These are phyloP conservation scores for Lycium barbarum DNA, from an alignment of 257 asterid genomes.

Conservation along the genomic window DNA sequence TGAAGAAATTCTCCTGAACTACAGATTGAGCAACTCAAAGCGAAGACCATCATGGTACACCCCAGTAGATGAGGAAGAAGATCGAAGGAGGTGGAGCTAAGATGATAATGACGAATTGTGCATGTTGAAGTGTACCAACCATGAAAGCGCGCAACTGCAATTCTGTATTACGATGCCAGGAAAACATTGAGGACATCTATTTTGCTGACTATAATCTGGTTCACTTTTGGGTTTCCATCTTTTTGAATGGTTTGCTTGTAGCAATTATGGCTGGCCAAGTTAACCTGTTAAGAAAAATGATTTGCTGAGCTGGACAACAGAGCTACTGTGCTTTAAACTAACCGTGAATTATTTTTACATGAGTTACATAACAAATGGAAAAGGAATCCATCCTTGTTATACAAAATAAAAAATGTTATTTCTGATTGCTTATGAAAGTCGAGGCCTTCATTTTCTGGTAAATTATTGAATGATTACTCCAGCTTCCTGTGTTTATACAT, in stretches of 20 bases:
- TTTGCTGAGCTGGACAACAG: not conserved
- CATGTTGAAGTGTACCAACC: conserved; percentile 18
- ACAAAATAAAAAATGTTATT: not conserved
- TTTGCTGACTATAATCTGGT: conserved; percentile 20
- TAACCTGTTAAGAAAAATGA: conserved; percentile 13
- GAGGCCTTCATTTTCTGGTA: not conserved
- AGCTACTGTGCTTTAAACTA: not conserved
- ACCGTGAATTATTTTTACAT: not conserved
- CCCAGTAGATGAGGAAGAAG: conserved; percentile 95
- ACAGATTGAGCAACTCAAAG: conserved; percentile 90
- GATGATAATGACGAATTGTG: conserved; percentile 3
- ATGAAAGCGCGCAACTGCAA: not conserved
- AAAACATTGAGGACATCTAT: not conserved
- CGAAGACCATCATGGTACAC: conserved; percentile 84
- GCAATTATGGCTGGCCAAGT: not conserved
- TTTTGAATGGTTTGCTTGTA: conserved; percentile 20
- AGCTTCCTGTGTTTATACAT: not conserved
- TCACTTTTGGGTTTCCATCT: not conserved
- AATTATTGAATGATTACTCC: not conserved
- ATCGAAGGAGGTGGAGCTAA: conserved; percentile 88
- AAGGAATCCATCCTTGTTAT: conserved; percentile 12
- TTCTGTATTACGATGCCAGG: not conserved
- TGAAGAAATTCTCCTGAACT: conserved; percentile 84
- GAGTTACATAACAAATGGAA: not conserved
- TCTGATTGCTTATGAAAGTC: conserved; percentile 1